phyloP scores from a whole-genome alignment of 805 yeast genomes.

The Kodamaea fukazawae region DNA sequence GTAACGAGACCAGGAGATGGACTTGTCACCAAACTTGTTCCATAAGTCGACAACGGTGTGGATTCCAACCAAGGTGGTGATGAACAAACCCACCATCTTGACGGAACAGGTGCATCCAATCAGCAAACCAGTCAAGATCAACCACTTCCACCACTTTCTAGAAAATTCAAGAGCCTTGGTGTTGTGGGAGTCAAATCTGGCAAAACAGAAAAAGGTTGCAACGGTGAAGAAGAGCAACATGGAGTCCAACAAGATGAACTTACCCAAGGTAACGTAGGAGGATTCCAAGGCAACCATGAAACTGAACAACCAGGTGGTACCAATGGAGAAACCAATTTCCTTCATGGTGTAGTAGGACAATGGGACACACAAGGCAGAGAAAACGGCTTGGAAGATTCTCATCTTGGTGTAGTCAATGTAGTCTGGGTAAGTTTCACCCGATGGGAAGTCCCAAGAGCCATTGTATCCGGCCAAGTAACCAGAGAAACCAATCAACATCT shows the following conservation, averaged over 20 bases:
- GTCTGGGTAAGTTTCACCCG: slow-evolving; percentile 75
- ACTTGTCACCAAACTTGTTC: slow-evolving; percentile 71
- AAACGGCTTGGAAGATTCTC: slow-evolving; percentile 84
- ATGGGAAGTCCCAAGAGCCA: slow-evolving; percentile 86
- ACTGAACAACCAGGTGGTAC: slow-evolving; percentile 74
- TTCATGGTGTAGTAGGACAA: slow-evolving; percentile 80
- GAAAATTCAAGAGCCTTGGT: slow-evolving; percentile 49
- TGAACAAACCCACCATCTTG: slow-evolving; percentile 95
- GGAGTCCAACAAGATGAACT: slow-evolving; percentile 88
- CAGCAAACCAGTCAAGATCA: slow-evolving; percentile 74
- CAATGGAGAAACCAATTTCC: slow-evolving; percentile 67
- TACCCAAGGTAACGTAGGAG: slow-evolving; percentile 80
- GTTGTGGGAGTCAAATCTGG: slow-evolving; percentile 65
- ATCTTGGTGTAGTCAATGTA: slow-evolving; percentile 76
- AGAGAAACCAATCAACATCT: slow-evolving; percentile 84
- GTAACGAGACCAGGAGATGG: slow-evolving; percentile 50
- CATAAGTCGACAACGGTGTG: slow-evolving; percentile 88
- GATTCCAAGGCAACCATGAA: slow-evolving; percentile 79
- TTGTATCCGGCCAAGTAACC: slow-evolving; percentile 85
- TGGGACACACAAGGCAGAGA: slow-evolving; percentile 83
- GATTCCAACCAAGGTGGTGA: slow-evolving; percentile 83
- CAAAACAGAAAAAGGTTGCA: slow-evolving; percentile 71
- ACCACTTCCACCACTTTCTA: slow-evolving; percentile 92
- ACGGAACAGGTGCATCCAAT: slow-evolving; percentile 91
- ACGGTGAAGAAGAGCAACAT: slow-evolving; percentile 87